Evolutionary conservation across 257 asterid genomes (phyloP), one percentile per base, ranked within the genome.

Genomic region (Paulownia fortunei): DNA sequence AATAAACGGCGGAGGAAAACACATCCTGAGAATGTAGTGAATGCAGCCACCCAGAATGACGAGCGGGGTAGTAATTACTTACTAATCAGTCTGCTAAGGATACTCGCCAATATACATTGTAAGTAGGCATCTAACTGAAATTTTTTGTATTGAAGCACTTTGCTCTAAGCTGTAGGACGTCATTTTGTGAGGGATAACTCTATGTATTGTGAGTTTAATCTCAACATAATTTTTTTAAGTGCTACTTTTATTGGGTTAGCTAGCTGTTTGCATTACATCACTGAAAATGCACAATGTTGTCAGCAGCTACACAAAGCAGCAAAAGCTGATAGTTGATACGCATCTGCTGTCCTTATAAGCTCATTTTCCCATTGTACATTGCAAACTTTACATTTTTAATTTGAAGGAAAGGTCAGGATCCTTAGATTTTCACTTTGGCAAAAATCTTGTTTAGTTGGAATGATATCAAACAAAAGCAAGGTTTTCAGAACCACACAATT

Each of bases 1-100:
- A 94, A 94, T 60, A 88, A 87, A 74, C 78, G 99, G 44, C 80
- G 99, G 67, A 88, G 99, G 84, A 94, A 94, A 87, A 89, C 97
- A 10, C 97, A 91, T 80, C 99, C 98, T 4, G 96, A 94, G 82
- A 94, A 75, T 70, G 84, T 78, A 34, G 85, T 81, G 21, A 82
- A 66, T 79, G 88, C 90, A 27, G 74, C 81, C 70, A 71, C 85
- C 49, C 39, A 80, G 61, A 95, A 83, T 73, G 90, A 86, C 76
- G 97, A 93, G 69, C 85, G 72, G 70, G 88, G 90, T 32, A 93
- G 87, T 83, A 88, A 89, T 82, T 87, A 90, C 87, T 84, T 93
- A 70, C 71, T 96, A 71, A 84, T 89, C 82, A 92, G 90, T 87
- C 87, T 96, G 82, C 91, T 96, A 30, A 89, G 94, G 91, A 88